Percentiles rank a stretch among this genome's conserved stretches.
Conservation (phyloP, 169 alveolate genomes). For the Plasmodium gaboni region DNA sequence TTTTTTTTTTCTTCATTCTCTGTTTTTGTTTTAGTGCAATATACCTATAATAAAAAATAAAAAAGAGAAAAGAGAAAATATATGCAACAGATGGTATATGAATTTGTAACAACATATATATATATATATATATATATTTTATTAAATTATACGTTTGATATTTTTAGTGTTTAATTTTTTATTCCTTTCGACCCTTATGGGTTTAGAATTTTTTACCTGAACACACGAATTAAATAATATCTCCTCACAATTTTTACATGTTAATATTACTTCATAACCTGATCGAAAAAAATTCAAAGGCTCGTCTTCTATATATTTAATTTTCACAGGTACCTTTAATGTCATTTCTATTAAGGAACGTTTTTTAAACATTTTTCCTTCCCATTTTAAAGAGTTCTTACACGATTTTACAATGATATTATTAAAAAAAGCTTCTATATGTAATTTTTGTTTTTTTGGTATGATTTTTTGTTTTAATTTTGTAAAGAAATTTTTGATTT, state of each 20-base stretch:
- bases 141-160: no score
- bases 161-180: neutral
- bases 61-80: no score
- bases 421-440: conserved; percentile 73
- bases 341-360: conserved; percentile 59
- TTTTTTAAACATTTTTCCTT: conserved; percentile 59
- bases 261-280: conserved; percentile 57
- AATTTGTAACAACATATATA: no score
- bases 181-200: neutral
- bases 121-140: no score
- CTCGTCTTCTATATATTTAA: conserved; percentile 38
- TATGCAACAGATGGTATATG: no score
- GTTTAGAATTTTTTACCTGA: conserved; percentile 27
- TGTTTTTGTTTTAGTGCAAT: conserved; percentile 30
- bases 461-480: conserved; percentile 16
- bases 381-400: conserved; percentile 61
- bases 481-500: conserved; percentile 12
- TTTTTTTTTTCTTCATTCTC: neutral
- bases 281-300: conserved; percentile 69
- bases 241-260: conserved; percentile 49
- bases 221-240: conserved; percentile 68
- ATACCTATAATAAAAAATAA: conserved; percentile 26
- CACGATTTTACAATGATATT: conserved; percentile 67
- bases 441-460: conserved; percentile 53
- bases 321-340: conserved; percentile 60